phyloP scores from a whole-genome alignment of 345 rosid genomes.

The Eucalyptus dawsonii region DNA sequence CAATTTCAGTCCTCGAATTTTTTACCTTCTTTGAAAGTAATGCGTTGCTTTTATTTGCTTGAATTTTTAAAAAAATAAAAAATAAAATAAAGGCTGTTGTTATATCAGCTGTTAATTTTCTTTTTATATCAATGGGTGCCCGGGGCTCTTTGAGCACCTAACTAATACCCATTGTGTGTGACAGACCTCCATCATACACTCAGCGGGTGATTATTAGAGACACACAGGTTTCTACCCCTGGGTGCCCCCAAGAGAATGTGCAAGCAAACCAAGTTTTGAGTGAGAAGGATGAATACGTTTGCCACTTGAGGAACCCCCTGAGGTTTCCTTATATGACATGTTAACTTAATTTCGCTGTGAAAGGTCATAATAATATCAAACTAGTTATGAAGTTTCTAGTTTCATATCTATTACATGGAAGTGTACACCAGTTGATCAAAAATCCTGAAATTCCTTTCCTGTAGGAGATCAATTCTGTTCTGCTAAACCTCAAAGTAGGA shows the following conservation, averaged over 20 bases:
- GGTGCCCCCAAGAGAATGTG: not conserved
- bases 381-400: not conserved
- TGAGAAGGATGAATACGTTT: not conserved
- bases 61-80: not conserved
- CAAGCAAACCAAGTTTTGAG: not conserved
- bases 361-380: not conserved
- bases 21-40: not conserved
- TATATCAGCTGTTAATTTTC: not conserved
- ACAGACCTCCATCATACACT: not conserved
- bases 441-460: not conserved
- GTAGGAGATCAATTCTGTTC: not conserved
- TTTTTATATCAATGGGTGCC: not conserved
- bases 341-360: not conserved
- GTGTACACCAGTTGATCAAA: not conserved
- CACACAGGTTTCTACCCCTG: not conserved
- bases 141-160: not conserved
- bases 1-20: not conserved
- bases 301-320: not conserved
- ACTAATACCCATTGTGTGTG: not conserved
- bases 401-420: not conserved
- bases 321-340: not conserved
- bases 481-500: not conserved
- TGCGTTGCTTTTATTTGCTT: not conserved
- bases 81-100: not conserved
- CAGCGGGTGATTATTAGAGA: not conserved